Conservation (phyloP, 805 yeast species). For the Myxozyma monticola region DNA sequence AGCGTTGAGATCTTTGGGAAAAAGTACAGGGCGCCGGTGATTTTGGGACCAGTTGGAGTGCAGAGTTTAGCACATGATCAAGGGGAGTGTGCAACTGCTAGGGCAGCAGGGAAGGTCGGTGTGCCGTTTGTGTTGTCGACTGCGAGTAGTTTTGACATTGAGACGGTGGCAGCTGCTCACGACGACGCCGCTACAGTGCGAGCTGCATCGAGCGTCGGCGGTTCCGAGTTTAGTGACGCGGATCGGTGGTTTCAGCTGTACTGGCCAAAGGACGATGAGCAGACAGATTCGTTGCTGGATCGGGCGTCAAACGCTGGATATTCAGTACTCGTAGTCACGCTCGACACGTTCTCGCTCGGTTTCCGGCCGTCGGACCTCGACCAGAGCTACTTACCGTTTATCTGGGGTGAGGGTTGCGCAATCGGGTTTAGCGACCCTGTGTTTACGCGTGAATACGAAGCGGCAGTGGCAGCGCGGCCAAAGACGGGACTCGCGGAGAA, state of each 20-base stretch:
- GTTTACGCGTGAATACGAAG: conserved; percentile 29
- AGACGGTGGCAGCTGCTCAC: conserved; percentile 26
- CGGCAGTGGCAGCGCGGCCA: conserved; percentile 6
- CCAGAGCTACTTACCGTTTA: conserved; percentile 34
- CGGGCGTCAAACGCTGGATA: conserved; percentile 28
- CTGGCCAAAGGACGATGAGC: conserved; percentile 29
- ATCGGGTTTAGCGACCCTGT: conserved; percentile 37
- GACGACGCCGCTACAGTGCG: neutral
- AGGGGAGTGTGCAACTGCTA: conserved; percentile 35
- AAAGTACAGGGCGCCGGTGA: conserved; percentile 31
- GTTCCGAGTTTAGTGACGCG: neutral
- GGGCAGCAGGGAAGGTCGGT: conserved; percentile 34
- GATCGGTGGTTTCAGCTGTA: conserved; percentile 31
- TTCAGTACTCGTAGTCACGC: conserved; percentile 29
- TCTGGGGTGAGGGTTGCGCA: conserved; percentile 33
- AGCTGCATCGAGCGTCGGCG: neutral
- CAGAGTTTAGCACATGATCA: conserved; percentile 34
- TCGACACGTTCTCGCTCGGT: conserved; percentile 31
- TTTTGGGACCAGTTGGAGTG: conserved; percentile 37
- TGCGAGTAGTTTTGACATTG: conserved; percentile 31
- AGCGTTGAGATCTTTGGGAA: conserved; percentile 31
- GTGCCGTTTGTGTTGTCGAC: conserved; percentile 36
- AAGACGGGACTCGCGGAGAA: neutral
- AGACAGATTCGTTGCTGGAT: conserved; percentile 23
- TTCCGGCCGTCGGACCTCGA: conserved; percentile 37